These are phyloP conservation scores for Aspergillus sp. DNA, from an alignment of 2,329 filamentous ascomycete genomes.

Conservation along the genomic window DNA sequence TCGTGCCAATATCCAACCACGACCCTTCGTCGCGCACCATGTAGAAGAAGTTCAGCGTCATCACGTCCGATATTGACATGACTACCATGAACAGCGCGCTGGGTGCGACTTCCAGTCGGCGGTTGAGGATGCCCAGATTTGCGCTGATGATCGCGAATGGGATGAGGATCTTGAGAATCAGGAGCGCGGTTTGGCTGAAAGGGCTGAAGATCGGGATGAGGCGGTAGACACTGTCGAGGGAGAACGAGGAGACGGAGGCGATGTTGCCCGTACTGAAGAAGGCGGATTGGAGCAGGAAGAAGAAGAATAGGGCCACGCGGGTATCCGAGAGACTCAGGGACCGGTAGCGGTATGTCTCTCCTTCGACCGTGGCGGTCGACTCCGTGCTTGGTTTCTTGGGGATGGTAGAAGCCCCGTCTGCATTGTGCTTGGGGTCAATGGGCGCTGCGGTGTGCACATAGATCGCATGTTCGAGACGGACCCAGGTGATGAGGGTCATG, in stretches of 20 bases:
- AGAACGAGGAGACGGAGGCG: constrained; percentile 88
- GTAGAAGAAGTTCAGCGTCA: constrained; percentile 96
- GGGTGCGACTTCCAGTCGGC: constrained; percentile 71
- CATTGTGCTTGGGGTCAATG: constrained; percentile 3
- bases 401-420: constrained; percentile 18
- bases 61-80: constrained; percentile 80
- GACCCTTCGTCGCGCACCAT: constrained; percentile 93
- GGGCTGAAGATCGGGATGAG: constrained; percentile 89
- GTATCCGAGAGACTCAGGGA: constrained; percentile 72
- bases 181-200: constrained; percentile 77
- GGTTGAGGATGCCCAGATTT: constrained; percentile 88
- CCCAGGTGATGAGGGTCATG: constrained; percentile 74
- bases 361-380: constrained; percentile 27
- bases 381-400: constrained; percentile 17
- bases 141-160: constrained; percentile 89
- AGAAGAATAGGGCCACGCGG: constrained; percentile 86
- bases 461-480: constrained; percentile 77
- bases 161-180: constrained; percentile 83
- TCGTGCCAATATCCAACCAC: constrained; percentile 96
- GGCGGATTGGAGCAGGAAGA: constrained; percentile 85
- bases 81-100: constrained; percentile 90
- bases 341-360: constrained; percentile 44
- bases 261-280: constrained; percentile 98
- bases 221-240: constrained; percentile 77
- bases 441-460: constrained; percentile 38